Conservation (phyloP, 805 yeast genomes). For the Hanseniaspora vineae region DNA sequence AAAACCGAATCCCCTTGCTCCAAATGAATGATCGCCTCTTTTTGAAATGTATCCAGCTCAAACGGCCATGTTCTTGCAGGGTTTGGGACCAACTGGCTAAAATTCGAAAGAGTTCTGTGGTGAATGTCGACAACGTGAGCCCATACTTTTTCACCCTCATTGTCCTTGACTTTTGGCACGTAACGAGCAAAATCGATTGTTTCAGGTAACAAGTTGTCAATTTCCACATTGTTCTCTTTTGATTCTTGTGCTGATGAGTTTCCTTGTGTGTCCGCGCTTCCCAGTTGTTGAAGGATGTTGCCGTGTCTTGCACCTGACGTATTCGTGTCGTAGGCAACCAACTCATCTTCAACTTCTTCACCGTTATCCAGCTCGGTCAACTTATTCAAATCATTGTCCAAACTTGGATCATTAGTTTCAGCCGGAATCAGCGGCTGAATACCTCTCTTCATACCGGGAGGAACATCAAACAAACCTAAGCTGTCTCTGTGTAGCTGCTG, state of each 20-base stretch:
- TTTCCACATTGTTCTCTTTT: constrained; percentile 11
- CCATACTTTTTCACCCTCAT: constrained; percentile 50
- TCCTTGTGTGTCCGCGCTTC: neutral
- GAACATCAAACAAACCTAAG: constrained; percentile 67
- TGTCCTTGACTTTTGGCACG: constrained; percentile 11
- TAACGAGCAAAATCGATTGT: constrained; percentile 36
- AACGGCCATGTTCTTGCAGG: constrained; percentile 93
- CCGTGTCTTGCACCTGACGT: no score
- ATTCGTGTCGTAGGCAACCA: neutral
- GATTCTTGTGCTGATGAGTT: constrained; percentile 2
- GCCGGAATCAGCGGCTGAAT: constrained; percentile 23
- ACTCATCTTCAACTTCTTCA: constrained; percentile 20
- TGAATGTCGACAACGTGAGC: constrained; percentile 89
- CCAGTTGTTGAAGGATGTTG: no score
- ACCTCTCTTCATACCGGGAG: constrained; percentile 76
- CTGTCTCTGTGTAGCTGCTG: constrained; percentile 46
- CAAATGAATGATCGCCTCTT: constrained; percentile 89
- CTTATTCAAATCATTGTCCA: constrained; percentile 12
- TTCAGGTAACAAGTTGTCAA: constrained; percentile 38
- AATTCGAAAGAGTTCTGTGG: constrained; percentile 65
- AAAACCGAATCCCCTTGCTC: constrained; percentile 89
- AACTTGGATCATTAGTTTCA: constrained; percentile 9
- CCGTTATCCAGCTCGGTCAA: constrained; percentile 24
- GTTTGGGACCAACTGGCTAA: constrained; percentile 77
- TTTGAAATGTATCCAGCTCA: constrained; percentile 92